A percentile compares a stretch with the other conserved stretches of the same genome.
These are phyloP conservation scores for Pseudopyricularia javanii DNA, from an alignment of 2,329 filamentous ascomycete species.

Conservation along the genomic window DNA sequence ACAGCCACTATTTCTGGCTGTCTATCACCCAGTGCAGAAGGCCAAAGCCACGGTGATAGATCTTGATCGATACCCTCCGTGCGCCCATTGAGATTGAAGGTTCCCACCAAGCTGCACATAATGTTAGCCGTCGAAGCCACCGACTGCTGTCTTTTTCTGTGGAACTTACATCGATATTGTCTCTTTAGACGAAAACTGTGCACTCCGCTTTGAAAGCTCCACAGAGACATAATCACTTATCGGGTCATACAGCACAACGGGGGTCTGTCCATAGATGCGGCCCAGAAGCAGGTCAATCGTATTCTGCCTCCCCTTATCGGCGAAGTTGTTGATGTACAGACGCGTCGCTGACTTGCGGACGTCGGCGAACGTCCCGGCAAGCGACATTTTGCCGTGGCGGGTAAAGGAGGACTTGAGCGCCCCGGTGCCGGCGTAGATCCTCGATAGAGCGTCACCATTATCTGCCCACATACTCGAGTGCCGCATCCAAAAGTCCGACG, in stretches of 20 bases:
- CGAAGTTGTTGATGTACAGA: slow-evolving; percentile 95
- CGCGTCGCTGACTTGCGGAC: slow-evolving; percentile 87
- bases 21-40: slow-evolving; percentile 40
- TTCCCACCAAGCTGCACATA: slow-evolving; percentile 50
- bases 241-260: slow-evolving; percentile 83
- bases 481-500: slow-evolving; percentile 77
- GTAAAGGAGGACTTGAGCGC: slow-evolving; percentile 94
- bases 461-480: slow-evolving; percentile 95
- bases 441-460: slow-evolving; percentile 86
- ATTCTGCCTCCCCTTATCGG: slow-evolving; percentile 83
- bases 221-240: slow-evolving; percentile 80
- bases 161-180: slow-evolving; percentile 58
- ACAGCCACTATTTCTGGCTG: slow-evolving; percentile 80
- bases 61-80: slow-evolving; percentile 68
- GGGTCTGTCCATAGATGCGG: slow-evolving; percentile 66
- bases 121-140: background rate
- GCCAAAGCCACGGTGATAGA: slow-evolving; percentile 76
- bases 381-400: slow-evolving; percentile 85
- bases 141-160: background rate
- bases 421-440: slow-evolving; percentile 93
- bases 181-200: slow-evolving; percentile 65
- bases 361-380: slow-evolving; percentile 89
- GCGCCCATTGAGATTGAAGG: slow-evolving; percentile 89
- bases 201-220: slow-evolving; percentile 56
- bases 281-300: slow-evolving; percentile 91